These are phyloP conservation scores for Aureobasidium pullulans DNA, from an alignment of 2,329 filamentous ascomycete species.

Conservation along the genomic window DNA sequence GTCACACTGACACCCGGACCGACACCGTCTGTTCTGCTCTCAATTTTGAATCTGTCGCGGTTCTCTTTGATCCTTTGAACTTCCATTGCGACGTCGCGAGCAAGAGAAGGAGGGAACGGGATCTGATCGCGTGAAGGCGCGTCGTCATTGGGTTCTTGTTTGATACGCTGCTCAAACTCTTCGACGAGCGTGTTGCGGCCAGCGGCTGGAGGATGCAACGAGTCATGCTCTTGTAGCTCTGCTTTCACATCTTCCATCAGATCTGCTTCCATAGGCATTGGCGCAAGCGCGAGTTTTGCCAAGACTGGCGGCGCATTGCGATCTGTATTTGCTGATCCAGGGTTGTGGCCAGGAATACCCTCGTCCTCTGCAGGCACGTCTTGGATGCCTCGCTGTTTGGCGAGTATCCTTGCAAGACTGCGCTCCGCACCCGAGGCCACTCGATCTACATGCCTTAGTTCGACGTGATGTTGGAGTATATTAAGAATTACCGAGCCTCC, in stretches of 20 bases:
- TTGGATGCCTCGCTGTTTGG: slow-evolving; percentile 45
- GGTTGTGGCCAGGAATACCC: slow-evolving; percentile 60
- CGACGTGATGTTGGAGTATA: slow-evolving; percentile 57
- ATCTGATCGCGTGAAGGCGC: slow-evolving; percentile 66
- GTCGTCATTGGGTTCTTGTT: slow-evolving; percentile 83
- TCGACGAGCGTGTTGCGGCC: slow-evolving; percentile 72
- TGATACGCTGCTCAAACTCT: slow-evolving; percentile 80
- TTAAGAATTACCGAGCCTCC: slow-evolving; percentile 72
- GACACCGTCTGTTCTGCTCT: slow-evolving; percentile 73
- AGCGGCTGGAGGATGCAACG: slow-evolving; percentile 60
- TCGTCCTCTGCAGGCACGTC: slow-evolving; percentile 60
- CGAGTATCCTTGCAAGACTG: slow-evolving; percentile 54
- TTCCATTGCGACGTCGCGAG: slow-evolving; percentile 86
- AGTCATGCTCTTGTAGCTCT: slow-evolving; percentile 79
- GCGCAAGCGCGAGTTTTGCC: slow-evolving; percentile 65
- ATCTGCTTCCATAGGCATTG: slow-evolving; percentile 74
- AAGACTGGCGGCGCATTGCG: slow-evolving; percentile 52
- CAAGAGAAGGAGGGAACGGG: slow-evolving; percentile 79
- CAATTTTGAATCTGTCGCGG: slow-evolving; percentile 83
- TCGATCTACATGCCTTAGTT: slow-evolving; percentile 53
- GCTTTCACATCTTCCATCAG: slow-evolving; percentile 78
- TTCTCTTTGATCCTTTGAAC: slow-evolving; percentile 91
- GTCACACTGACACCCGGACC: slow-evolving; percentile 79
- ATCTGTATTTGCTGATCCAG: slow-evolving; percentile 55
- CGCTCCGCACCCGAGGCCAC: slow-evolving; percentile 47